These are phyloP conservation scores for Ophiostoma fasciatum DNA, from an alignment of 2,329 filamentous ascomycete species.

Conservation along the genomic window DNA sequence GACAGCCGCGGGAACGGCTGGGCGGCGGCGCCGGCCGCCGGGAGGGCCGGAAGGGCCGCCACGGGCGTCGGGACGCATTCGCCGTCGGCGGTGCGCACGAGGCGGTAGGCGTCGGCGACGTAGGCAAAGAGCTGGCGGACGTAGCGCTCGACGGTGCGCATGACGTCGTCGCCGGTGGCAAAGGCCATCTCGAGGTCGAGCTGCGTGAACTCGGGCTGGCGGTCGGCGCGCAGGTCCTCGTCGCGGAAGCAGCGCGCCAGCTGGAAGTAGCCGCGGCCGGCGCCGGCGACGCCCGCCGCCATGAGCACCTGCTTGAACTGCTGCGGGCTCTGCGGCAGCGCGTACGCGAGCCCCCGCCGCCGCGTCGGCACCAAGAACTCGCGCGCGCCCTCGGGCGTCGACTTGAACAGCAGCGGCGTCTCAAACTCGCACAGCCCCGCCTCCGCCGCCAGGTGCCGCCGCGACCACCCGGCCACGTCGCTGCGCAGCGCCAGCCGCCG, in stretches of 20 bases:
- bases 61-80: conserved; percentile 12
- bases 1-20: conserved; percentile 13
- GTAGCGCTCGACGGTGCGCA: conserved; percentile 36
- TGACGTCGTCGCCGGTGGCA: conserved; percentile 55
- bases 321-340: conserved; percentile 88
- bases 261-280: conserved; percentile 65
- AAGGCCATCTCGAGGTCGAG: conserved; percentile 93
- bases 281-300: conserved; percentile 66
- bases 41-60: background rate
- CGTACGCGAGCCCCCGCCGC: conserved; percentile 63
- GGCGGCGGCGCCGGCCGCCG: background rate
- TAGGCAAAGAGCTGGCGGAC: conserved; percentile 39
- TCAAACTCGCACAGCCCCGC: conserved; percentile 65
- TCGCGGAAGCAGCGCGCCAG: conserved; percentile 92
- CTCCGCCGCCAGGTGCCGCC: conserved; percentile 8
- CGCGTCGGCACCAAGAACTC: conserved; percentile 91
- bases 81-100: conserved; percentile 15
- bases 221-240: conserved; percentile 80
- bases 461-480: conserved; percentile 19
- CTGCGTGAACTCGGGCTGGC: conserved; percentile 92
- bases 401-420: conserved; percentile 91
- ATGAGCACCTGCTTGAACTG: conserved; percentile 98
- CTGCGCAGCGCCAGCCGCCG: conserved; percentile 57
- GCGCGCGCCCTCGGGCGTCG: conserved; percentile 84
- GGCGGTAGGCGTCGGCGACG: conserved; percentile 26